Conservation (phyloP, 805 yeast species). For the Candida silvicultrix region DNA sequence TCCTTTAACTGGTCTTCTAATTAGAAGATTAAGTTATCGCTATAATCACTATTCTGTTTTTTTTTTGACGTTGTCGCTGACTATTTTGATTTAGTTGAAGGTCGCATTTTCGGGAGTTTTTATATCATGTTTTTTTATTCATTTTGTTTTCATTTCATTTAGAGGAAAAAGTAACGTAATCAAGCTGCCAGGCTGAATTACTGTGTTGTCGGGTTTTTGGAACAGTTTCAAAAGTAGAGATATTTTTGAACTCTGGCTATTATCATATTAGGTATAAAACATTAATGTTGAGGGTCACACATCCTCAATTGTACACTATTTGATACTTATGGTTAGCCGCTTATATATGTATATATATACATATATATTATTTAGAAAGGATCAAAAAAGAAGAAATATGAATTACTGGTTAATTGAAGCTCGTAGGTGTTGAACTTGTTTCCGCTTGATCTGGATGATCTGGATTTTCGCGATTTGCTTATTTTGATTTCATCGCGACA, state of each 20-base stretch:
- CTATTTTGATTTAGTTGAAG: background rate
- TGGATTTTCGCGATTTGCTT: background rate
- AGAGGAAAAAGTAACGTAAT: background rate
- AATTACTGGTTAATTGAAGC: background rate
- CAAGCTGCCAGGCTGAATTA: too few relatives aligned
- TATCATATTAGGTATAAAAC: background rate
- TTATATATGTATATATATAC: too few relatives aligned
- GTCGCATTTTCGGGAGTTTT: background rate
- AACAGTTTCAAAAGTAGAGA: too few relatives aligned
- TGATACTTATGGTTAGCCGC: too few relatives aligned
- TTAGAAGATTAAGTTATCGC: too few relatives aligned
- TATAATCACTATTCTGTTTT: background rate
- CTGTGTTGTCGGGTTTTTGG: background rate
- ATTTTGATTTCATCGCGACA: background rate
- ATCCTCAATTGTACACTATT: background rate
- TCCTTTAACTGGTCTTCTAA: background rate
- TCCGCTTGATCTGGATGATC: too few relatives aligned
- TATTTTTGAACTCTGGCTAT: too few relatives aligned
- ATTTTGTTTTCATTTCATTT: background rate
- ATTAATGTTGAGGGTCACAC: background rate
- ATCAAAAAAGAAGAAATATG: background rate
- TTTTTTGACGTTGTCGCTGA: background rate
- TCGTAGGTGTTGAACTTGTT: too few relatives aligned
- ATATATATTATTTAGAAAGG: too few relatives aligned
- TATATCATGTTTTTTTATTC: background rate